Percentiles rank a stretch among this genome's conserved stretches.
Evolutionary conservation across 2,329 filamentous ascomycete species (phyloP).

Genomic region (Pleoardoris graminearum): DNA sequence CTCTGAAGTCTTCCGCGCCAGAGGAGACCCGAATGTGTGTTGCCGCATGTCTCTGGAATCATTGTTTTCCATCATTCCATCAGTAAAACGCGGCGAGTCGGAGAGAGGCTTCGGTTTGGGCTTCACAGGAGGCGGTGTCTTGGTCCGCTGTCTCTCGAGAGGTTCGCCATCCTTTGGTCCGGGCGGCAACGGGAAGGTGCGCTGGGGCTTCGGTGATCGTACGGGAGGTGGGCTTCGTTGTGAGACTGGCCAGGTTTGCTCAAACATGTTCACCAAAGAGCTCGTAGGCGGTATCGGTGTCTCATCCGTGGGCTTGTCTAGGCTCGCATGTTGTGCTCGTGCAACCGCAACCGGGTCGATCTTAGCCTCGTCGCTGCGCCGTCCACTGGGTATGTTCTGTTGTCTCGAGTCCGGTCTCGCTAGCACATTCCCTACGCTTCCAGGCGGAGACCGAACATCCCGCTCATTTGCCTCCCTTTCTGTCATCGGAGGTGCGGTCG

Average conservation of each 20-base stretch:
- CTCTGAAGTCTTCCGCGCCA: slow-evolving; percentile 32
- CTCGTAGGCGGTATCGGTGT: slow-evolving; percentile 64
- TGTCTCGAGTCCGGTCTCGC: slow-evolving; percentile 34
- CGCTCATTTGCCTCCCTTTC: slow-evolving; percentile 30
- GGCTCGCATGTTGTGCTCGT: slow-evolving; percentile 10
- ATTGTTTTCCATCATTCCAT: slow-evolving; percentile 18
- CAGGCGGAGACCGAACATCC: slow-evolving; percentile 37
- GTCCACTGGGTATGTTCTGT: slow-evolving; percentile 17
- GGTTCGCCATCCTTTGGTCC: slow-evolving; percentile 26
- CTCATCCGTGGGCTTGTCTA: slow-evolving; percentile 54
- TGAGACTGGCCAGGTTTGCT: slow-evolving; percentile 51
- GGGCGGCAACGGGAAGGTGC: slow-evolving; percentile 35
- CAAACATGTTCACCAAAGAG: slow-evolving; percentile 70
- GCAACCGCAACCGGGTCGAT: slow-evolving; percentile 17
- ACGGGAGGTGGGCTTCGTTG: slow-evolving; percentile 39
- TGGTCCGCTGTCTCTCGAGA: slow-evolving; percentile 24
- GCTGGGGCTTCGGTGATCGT: slow-evolving; percentile 49
- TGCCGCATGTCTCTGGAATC: slow-evolving; percentile 25
- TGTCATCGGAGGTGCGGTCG: slow-evolving; percentile 18
- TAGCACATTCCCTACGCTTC: slow-evolving; percentile 40
- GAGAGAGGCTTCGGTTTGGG: slow-evolving; percentile 36
- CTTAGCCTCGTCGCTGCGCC: slow-evolving; percentile 21
- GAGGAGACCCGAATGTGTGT: slow-evolving; percentile 29
- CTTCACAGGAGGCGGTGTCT: slow-evolving; percentile 32
- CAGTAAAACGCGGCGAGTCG: slow-evolving; percentile 19